Evolutionary conservation across 1,284 basidiomycete genomes (phyloP).

Genomic region (Violaceomyces palustris): DNA sequence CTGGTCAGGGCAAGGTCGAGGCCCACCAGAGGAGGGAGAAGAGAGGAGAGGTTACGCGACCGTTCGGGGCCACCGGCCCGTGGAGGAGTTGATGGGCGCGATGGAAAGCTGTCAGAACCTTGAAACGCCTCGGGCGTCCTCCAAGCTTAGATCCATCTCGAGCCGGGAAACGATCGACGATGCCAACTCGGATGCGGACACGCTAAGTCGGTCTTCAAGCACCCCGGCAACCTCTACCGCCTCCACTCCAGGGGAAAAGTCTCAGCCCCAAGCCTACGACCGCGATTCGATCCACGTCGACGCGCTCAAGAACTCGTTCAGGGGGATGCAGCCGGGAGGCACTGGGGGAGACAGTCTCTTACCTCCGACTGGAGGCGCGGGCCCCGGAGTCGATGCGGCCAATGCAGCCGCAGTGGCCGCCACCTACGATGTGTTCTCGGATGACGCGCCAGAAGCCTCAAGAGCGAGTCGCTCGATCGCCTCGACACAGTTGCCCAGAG

Average conservation of each 20-base stretch:
- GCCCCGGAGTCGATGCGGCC: too few relatives aligned
- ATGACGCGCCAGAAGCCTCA: too few relatives aligned
- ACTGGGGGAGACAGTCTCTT: slow-evolving; percentile 7
- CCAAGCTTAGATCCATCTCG: neutral
- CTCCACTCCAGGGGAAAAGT: slow-evolving; percentile 23
- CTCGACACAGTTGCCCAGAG: too few relatives aligned
- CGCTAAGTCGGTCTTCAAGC: slow-evolving; percentile 22
- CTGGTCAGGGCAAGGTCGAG: slow-evolving; percentile 38
- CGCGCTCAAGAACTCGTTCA: slow-evolving; percentile 28
- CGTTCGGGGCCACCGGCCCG: slow-evolving; percentile 32
- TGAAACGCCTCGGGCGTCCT: slow-evolving; percentile 3
- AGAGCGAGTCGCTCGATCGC: too few relatives aligned
- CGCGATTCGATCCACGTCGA: slow-evolving; percentile 35
- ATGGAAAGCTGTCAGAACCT: slow-evolving; percentile 24
- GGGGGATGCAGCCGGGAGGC: slow-evolving; percentile 27
- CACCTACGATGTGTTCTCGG: too few relatives aligned
- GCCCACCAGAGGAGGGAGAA: slow-evolving; percentile 47
- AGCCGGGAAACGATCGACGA: slow-evolving; percentile 10
- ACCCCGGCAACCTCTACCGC: slow-evolving; percentile 36
- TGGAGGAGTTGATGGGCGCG: slow-evolving; percentile 30
- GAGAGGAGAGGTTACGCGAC: slow-evolving; percentile 49
- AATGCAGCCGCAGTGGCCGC: too few relatives aligned
- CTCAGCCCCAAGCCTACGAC: neutral
- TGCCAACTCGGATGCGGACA: slow-evolving; percentile 19
- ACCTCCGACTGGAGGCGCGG: neutral